These are phyloP conservation scores for Eucalyptus polybractea DNA, from an alignment of 345 rosid genomes.

Conservation along the genomic window DNA sequence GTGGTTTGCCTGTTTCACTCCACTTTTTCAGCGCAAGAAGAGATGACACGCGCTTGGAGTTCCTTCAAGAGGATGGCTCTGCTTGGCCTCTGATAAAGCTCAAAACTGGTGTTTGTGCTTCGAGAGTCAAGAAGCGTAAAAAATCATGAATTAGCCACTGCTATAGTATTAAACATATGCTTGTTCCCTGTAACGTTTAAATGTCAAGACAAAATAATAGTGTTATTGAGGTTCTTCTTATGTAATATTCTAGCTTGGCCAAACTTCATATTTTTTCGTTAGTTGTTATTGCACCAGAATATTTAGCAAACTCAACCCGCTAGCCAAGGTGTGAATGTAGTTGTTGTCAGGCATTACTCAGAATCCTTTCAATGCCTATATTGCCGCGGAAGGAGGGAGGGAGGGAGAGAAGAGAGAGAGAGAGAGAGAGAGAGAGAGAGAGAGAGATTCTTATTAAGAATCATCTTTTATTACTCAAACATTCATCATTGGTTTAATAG, in stretches of 20 bases:
- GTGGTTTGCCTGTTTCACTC: neutral
- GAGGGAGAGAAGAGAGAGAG: too few species aligned
- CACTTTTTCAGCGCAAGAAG: neutral
- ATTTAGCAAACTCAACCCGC: neutral
- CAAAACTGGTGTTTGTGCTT: neutral
- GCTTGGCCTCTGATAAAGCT: neutral
- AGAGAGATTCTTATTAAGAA: neutral
- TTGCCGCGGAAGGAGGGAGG: fast-evolving
- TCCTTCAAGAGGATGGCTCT: neutral
- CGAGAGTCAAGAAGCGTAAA: neutral
- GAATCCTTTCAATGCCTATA: neutral
- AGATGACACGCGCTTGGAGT: neutral
- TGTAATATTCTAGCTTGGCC: neutral
- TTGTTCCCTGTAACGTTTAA: neutral
- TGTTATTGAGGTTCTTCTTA: neutral
- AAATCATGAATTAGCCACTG: neutral
- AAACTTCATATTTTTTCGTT: neutral
- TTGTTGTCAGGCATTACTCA: neutral
- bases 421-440: too few species aligned
- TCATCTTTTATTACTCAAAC: neutral
- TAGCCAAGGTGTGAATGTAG: neutral
- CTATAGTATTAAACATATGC: neutral
- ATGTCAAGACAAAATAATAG: neutral
- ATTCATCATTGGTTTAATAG: neutral
- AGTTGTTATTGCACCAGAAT: neutral